Percentiles rank a stretch among this genome's conserved stretches.
Conservation (phyloP, 768 basidiomycete species). For the Rubroboletus pulcherrimus region DNA sequence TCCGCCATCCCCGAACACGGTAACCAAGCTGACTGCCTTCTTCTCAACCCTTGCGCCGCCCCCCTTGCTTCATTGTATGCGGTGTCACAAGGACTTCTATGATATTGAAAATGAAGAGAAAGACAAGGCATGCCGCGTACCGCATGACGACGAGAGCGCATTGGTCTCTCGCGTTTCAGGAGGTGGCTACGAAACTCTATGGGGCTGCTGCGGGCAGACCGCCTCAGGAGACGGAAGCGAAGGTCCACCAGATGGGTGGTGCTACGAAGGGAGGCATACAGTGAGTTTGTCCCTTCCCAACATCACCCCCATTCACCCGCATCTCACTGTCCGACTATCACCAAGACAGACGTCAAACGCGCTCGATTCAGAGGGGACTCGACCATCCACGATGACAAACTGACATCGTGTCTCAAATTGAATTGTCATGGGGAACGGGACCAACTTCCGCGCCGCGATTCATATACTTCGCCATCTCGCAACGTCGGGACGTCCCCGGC, state of each 20-base stretch:
- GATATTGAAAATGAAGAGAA: conserved; percentile 61
- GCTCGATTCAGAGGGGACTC: conserved; percentile 80
- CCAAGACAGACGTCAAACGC: conserved; percentile 71
- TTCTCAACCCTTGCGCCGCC: conserved; percentile 63
- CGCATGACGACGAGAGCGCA: conserved; percentile 80
- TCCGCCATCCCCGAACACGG: conserved; percentile 34
- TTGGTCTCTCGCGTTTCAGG: conserved; percentile 58
- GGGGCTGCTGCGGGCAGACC: conserved; percentile 69
- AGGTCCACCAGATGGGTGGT: conserved; percentile 85
- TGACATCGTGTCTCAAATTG: conserved; percentile 53
- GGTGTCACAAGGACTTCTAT: conserved; percentile 68
- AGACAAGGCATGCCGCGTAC: conserved; percentile 64
- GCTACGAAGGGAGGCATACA: conserved; percentile 80
- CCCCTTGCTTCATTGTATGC: conserved; percentile 66
- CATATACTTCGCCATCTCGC: conserved; percentile 1
- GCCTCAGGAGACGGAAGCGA: conserved; percentile 76
- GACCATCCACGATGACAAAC: conserved; percentile 59
- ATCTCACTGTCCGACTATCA: not conserved
- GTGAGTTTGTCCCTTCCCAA: conserved; percentile 24
- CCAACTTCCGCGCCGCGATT: conserved; percentile 9
- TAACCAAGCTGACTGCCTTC: conserved; percentile 51
- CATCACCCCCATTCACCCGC: not conserved
- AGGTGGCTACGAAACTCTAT: conserved; percentile 50
- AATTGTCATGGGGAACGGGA: conserved; percentile 49
- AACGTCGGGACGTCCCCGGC: conserved; percentile 8